Percentiles rank a stretch among this genome's conserved stretches.
Evolutionary conservation across 805 yeast species (phyloP).

Genomic region (Vanderwaltozyma verrucispora): DNA sequence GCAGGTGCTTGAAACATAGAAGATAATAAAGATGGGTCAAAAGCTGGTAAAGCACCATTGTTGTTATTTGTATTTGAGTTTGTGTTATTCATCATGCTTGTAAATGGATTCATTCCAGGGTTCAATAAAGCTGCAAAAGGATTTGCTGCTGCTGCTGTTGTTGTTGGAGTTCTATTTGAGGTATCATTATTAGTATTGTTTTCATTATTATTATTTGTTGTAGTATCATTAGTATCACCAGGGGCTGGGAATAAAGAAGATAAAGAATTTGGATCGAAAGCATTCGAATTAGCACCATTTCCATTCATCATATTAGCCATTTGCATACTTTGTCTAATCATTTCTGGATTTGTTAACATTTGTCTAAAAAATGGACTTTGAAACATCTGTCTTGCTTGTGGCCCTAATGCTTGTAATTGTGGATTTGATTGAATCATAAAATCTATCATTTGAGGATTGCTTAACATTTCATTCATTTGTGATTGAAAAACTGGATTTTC

Average conservation of each 20-base stretch:
- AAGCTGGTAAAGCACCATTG: slow-evolving; percentile 28
- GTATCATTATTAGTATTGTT: slow-evolving; percentile 11
- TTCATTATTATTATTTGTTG: slow-evolving; percentile 12
- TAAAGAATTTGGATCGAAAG: slow-evolving; percentile 9
- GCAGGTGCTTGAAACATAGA: slow-evolving; percentile 33
- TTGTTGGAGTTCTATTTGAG: slow-evolving; percentile 5
- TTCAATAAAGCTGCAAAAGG: slow-evolving; percentile 41
- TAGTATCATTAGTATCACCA: slow-evolving; percentile 26
- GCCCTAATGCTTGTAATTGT: slow-evolving; percentile 76
- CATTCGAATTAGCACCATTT: slow-evolving; percentile 21
- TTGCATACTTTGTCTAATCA: slow-evolving; percentile 73
- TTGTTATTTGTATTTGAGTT: slow-evolving; percentile 10
- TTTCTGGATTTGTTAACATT: slow-evolving; percentile 73
- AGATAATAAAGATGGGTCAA: slow-evolving; percentile 40
- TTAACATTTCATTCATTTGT: slow-evolving; percentile 68
- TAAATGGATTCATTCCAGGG: slow-evolving; percentile 35
- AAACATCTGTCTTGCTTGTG: slow-evolving; percentile 75
- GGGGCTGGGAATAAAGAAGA: slow-evolving; percentile 41
- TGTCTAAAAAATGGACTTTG: slow-evolving; percentile 77
- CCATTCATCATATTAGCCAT: slow-evolving; percentile 44
- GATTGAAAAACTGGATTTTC: slow-evolving; percentile 74
- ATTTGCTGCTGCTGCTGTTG: slow-evolving; percentile 29
- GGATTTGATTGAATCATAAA: slow-evolving; percentile 75
- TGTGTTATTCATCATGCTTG: slow-evolving; percentile 17
- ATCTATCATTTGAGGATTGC: slow-evolving; percentile 84